Evolutionary conservation across 208 protist genomes (phyloP), one percentile per base, ranked within the genome.

Genomic region (Sergeia podlipaevii): DNA sequence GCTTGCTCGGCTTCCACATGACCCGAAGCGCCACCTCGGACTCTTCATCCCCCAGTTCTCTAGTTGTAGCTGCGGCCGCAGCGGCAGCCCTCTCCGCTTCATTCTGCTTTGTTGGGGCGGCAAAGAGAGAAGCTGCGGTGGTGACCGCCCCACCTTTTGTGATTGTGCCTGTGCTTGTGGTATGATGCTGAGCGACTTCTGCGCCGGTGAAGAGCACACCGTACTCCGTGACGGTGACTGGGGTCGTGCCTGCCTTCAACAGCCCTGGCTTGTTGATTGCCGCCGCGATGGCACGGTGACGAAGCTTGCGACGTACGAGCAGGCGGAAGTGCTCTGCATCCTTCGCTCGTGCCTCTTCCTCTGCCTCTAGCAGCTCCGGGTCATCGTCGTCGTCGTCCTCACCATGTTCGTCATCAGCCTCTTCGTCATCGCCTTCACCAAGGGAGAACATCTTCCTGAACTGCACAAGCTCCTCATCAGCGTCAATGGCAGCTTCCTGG

Each of bases 1-100:
- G 52, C 48, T 71, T 65, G 59, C 70, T 81, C n/a, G 76, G 67
- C 70, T 84, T 78, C 74, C 80, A 89, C 13, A 64, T 20, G 38
- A 71, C 61, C 2, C 50, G 41, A 17, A 87, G 50, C 2, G 11
- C 11, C 6, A 49, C 23, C 1, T 8, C 32, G 24, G 29, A 44
- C 4, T 42, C 33, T 21, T 6, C 26, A 5, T 18, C 17, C 28
- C 28, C 18, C 28, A 21, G 32, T 23, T 8, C 17, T 15, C 23
- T 38, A 7, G 46, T 34, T 13, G 7, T 28, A 39, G 11, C 26
- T 28, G 46, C 21, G 6, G 57, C 18, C 48, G 7, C 50, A 4
- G 20, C 50, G 3, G 3, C 36, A 15, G 8, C n/a, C n/a, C n/a
- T n/a, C n/a, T n/a, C n/a, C n/a, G n/a, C n/a, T n/a, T n/a, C n/a